Evolutionary conservation across 2,329 filamentous ascomycete genomes (phyloP).

Genomic region (Venturiaceae sp.): DNA sequence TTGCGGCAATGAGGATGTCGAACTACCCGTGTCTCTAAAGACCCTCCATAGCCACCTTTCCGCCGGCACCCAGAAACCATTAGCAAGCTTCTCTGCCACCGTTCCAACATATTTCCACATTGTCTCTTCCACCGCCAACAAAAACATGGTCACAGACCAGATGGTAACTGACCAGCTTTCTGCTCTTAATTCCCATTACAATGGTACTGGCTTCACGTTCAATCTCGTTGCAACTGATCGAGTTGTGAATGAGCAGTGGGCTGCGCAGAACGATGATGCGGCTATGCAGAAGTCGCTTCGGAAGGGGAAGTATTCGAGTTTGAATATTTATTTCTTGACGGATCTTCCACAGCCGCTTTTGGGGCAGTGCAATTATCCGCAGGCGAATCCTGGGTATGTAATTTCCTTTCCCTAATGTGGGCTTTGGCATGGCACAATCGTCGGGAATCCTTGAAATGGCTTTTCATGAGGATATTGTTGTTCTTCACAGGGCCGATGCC

Average conservation of each 20-base stretch:
- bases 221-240: background rate
- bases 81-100: background rate
- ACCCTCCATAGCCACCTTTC: background rate
- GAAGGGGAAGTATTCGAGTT: conserved; percentile 40
- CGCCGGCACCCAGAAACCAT: background rate
- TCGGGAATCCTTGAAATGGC: too few species aligned
- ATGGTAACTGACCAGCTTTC: background rate
- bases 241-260: background rate
- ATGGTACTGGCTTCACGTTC: background rate
- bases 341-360: conserved; percentile 38
- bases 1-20: background rate
- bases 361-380: conserved; percentile 45
- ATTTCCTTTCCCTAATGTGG: conserved; percentile 12
- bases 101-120: conserved; percentile 5
- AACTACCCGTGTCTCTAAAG: background rate
- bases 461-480: too few species aligned
- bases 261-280: background rate
- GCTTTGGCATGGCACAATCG: too few species aligned
- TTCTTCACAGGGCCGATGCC: too few species aligned
- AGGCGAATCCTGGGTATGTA: conserved; percentile 16
- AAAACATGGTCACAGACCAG: background rate
- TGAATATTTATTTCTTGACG: conserved; percentile 53
- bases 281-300: conserved; percentile 45
- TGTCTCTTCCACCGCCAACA: background rate
- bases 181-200: background rate